Percentiles rank a stretch among this genome's conserved stretches.
Evolutionary conservation across 345 rosid species (phyloP).

Genomic region (Eucalyptus cloeziana): DNA sequence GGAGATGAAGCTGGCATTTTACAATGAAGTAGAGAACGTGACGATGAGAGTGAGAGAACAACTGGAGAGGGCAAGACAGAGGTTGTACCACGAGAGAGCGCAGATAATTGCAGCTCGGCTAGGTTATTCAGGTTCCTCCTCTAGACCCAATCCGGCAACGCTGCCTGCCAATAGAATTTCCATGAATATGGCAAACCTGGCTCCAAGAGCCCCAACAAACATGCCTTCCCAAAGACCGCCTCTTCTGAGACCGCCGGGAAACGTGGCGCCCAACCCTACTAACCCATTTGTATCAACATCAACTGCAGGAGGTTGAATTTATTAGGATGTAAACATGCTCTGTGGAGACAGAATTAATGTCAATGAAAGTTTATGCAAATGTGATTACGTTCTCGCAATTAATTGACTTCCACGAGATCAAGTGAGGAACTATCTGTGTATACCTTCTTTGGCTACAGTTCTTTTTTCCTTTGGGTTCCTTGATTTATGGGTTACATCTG

Average conservation of each 20-base stretch:
- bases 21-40: conserved; percentile 66
- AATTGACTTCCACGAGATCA: neutral
- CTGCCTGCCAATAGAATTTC: conserved; percentile 68
- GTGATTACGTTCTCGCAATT: neutral
- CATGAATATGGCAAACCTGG: conserved; percentile 38
- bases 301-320: neutral
- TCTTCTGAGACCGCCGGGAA: conserved; percentile 46
- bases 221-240: conserved; percentile 60
- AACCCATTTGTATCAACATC: conserved; percentile 31
- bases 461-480: neutral
- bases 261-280: conserved; percentile 26
- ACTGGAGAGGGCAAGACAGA: conserved; percentile 83
- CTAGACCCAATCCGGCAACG: conserved; percentile 40
- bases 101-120: conserved; percentile 93
- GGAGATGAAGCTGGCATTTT: conserved; percentile 76
- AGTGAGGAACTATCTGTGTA: neutral
- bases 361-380: neutral
- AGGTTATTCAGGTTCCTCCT: conserved; percentile 55
- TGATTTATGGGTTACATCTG: neutral
- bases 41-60: conserved; percentile 71
- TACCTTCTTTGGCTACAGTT: neutral
- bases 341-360: neutral
- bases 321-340: neutral
- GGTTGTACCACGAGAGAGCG: conserved; percentile 80
- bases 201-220: conserved; percentile 57